Evolutionary conservation across 306 rosid genomes (phyloP).

Genomic region (Castanea crenata): DNA sequence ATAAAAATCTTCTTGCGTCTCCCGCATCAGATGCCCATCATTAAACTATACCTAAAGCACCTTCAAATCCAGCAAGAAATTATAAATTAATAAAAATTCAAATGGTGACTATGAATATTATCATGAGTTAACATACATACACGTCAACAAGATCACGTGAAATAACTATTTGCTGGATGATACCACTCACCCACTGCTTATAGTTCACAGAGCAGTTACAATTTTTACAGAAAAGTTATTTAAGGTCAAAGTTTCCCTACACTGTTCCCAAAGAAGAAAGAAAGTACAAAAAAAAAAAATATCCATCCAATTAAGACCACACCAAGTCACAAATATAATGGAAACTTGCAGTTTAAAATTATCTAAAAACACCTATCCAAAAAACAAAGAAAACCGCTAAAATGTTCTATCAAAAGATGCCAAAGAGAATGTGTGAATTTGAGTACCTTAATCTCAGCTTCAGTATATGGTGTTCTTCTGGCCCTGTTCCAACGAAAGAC

Average conservation of each 20-base stretch:
- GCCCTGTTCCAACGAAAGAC: conserved; percentile 53
- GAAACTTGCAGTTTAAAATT: background rate
- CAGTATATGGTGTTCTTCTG: conserved; percentile 76
- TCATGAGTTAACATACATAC: background rate
- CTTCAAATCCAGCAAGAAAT: conserved; percentile 6
- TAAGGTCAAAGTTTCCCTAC: background rate
- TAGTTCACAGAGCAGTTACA: background rate
- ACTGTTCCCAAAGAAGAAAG: background rate
- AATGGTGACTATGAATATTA: background rate
- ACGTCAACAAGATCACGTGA: conserved; percentile 6
- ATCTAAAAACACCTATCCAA: too few species aligned
- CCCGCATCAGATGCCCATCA: background rate
- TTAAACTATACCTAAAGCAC: background rate
- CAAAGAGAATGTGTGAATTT: background rate
- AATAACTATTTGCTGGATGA: conserved; percentile 14
- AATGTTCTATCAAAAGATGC: background rate
- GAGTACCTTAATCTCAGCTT: conserved; percentile 86
- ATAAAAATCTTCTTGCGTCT: too few species aligned
- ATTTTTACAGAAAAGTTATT: background rate
- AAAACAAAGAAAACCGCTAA: background rate
- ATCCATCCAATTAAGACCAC: background rate
- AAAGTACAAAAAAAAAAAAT: background rate
- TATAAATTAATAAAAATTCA: conserved; percentile 1
- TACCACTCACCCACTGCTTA: background rate
- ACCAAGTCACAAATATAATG: background rate